phyloP scores from a whole-genome alignment of 805 yeast genomes.

The Novakomyces olei region DNA sequence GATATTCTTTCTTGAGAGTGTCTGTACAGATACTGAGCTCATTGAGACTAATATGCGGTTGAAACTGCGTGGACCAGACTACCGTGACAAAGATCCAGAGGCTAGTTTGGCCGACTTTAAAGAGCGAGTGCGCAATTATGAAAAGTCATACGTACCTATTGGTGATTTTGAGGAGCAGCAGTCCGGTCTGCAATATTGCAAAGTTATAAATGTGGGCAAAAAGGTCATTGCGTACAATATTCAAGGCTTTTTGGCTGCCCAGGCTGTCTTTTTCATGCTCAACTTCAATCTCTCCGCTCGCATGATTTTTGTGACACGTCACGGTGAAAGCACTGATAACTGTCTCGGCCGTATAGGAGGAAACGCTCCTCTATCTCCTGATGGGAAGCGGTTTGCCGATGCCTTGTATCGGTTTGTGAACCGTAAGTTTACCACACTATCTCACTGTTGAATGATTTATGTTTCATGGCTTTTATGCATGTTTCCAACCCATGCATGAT shows the following conservation, averaged over 20 bases:
- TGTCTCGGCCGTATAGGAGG: slow-evolving; percentile 80
- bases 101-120: slow-evolving; percentile 63
- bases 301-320: slow-evolving; percentile 86
- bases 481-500: no score
- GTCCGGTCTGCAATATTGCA: slow-evolving; percentile 57
- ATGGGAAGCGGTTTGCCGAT: slow-evolving; percentile 55
- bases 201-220: slow-evolving; percentile 89
- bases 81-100: slow-evolving; percentile 61
- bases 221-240: slow-evolving; percentile 83
- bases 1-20: slow-evolving; percentile 65
- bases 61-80: slow-evolving; percentile 84
- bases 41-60: slow-evolving; percentile 67
- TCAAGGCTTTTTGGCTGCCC: slow-evolving; percentile 74
- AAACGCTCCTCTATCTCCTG: slow-evolving; percentile 53
- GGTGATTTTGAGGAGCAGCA: slow-evolving; percentile 50
- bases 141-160: slow-evolving; percentile 73
- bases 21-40: slow-evolving; percentile 58
- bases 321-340: slow-evolving; percentile 80
- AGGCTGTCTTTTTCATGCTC: slow-evolving; percentile 69
- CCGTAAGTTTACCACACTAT: no score
- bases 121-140: slow-evolving; percentile 60
- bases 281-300: slow-evolving; percentile 75
- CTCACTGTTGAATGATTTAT: no score
- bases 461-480: no score
- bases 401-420: slow-evolving; percentile 57